Evolutionary conservation across 2,329 filamentous ascomycete genomes (phyloP).

Genomic region (Stagonosporopsis tanaceti): DNA sequence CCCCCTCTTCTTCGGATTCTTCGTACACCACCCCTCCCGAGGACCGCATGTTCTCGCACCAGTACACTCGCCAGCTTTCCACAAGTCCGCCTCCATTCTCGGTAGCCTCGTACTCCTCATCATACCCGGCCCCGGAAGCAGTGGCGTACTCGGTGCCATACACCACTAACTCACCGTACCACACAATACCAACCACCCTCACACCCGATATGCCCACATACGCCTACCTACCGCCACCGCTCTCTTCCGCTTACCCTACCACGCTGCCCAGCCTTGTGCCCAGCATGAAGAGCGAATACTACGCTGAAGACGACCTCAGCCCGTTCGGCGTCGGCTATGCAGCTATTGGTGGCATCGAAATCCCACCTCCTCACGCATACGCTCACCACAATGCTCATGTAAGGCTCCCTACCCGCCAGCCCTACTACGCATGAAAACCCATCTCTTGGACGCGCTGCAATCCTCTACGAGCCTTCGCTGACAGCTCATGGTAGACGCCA

Average conservation of each 20-base stretch:
- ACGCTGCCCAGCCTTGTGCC: slow-evolving; percentile 68
- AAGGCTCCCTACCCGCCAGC: slow-evolving; percentile 63
- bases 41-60: slow-evolving; percentile 71
- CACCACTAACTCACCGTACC: slow-evolving; percentile 50
- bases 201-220: slow-evolving; percentile 57
- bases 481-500: slow-evolving; percentile 68
- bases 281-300: slow-evolving; percentile 73
- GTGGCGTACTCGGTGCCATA: slow-evolving; percentile 67
- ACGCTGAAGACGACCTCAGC: slow-evolving; percentile 66
- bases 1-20: slow-evolving; percentile 48
- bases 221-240: slow-evolving; percentile 63
- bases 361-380: slow-evolving; percentile 68
- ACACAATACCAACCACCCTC: slow-evolving; percentile 49
- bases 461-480: slow-evolving; percentile 46
- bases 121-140: slow-evolving; percentile 73
- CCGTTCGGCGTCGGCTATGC: slow-evolving; percentile 74
- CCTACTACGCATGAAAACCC: slow-evolving; percentile 47
- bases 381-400: slow-evolving; percentile 77
- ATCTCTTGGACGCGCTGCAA: slow-evolving; percentile 36
- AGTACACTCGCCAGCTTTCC: slow-evolving; percentile 73
- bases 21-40: slow-evolving; percentile 63
- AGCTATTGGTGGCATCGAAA: slow-evolving; percentile 70
- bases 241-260: slow-evolving; percentile 57
- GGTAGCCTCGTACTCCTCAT: slow-evolving; percentile 63
- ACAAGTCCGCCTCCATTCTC: slow-evolving; percentile 73